phyloP scores from a whole-genome alignment of 2,329 filamentous ascomycete genomes.

The Ceratocystis cacaofunesta region DNA sequence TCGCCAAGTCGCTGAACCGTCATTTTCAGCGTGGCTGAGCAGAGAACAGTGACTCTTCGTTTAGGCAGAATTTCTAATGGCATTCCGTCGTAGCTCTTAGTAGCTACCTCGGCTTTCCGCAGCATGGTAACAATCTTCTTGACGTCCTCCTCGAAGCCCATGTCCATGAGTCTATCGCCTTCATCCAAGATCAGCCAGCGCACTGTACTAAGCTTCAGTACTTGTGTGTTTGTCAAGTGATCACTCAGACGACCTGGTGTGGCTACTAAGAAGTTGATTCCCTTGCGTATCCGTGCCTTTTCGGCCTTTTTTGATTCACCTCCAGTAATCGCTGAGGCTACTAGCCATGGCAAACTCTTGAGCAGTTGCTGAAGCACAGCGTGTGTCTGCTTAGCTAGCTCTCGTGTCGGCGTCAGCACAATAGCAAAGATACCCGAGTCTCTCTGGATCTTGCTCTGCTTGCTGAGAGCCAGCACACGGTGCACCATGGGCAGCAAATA shows the following conservation, averaged over 20 bases:
- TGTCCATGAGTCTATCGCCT: constrained; percentile 94
- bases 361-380: constrained; percentile 72
- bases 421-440: constrained; percentile 87
- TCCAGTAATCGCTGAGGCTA: constrained; percentile 67
- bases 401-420: constrained; percentile 82
- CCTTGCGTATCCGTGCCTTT: constrained; percentile 85
- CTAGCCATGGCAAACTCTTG: constrained; percentile 84
- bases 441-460: constrained; percentile 50
- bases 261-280: constrained; percentile 87
- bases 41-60: constrained; percentile 73
- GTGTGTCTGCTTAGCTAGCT: constrained; percentile 87
- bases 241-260: constrained; percentile 85
- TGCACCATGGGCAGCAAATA: constrained; percentile 89
- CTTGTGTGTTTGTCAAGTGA: constrained; percentile 84
- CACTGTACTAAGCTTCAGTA: constrained; percentile 72
- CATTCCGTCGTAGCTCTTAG: constrained; percentile 43
- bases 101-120: constrained; percentile 45
- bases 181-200: constrained; percentile 92
- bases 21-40: constrained; percentile 96
- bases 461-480: constrained; percentile 64
- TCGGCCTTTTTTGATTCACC: constrained; percentile 62
- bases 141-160: constrained; percentile 91
- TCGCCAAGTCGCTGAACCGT: constrained; percentile 87
- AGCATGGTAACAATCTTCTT: constrained; percentile 72
- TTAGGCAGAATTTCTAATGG: constrained; percentile 51